Conservation (phyloP, 1,139 yeast genomes). For the Chernovozyma aurita region DNA sequence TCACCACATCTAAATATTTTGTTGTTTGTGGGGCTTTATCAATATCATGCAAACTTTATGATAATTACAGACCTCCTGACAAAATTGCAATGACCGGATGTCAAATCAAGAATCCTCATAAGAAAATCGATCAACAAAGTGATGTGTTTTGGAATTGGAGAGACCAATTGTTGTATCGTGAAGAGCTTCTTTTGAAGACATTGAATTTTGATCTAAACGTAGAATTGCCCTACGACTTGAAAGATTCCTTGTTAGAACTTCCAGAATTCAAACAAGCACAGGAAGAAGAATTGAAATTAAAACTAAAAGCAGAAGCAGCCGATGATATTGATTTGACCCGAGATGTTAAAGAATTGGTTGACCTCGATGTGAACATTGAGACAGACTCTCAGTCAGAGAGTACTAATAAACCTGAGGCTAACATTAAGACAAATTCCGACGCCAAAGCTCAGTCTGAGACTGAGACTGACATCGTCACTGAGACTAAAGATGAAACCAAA, state of each 20-base stretch:
- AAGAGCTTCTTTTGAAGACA: constrained; percentile 37
- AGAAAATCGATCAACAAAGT: constrained; percentile 36
- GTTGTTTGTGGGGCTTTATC: constrained; percentile 45
- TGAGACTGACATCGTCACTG: not conserved
- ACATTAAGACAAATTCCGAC: not conserved
- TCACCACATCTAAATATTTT: constrained; percentile 42
- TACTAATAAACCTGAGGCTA: not conserved
- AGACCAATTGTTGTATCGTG: constrained; percentile 42
- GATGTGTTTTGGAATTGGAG: constrained; percentile 45
- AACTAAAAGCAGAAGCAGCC: constrained; percentile 5
- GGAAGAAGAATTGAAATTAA: constrained; percentile 1
- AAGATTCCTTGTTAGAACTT: constrained; percentile 20
- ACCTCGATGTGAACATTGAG: not conserved
- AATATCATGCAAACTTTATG: constrained; percentile 41
- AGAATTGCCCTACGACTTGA: constrained; percentile 35
- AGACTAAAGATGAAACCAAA: no score
- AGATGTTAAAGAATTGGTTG: constrained; percentile 2
- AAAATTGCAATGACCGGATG: constrained; percentile 40
- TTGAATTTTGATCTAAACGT: constrained; percentile 39
- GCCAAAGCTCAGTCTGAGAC: not conserved
- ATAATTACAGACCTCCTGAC: constrained; percentile 41
- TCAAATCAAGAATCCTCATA: constrained; percentile 29
- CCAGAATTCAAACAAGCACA: constrained; percentile 3
- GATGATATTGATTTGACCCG: constrained; percentile 1
- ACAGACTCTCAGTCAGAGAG: not conserved